Evolutionary conservation across 129 eudicot genomes (phyloP).

Genomic region (Flaveria brownii): DNA sequence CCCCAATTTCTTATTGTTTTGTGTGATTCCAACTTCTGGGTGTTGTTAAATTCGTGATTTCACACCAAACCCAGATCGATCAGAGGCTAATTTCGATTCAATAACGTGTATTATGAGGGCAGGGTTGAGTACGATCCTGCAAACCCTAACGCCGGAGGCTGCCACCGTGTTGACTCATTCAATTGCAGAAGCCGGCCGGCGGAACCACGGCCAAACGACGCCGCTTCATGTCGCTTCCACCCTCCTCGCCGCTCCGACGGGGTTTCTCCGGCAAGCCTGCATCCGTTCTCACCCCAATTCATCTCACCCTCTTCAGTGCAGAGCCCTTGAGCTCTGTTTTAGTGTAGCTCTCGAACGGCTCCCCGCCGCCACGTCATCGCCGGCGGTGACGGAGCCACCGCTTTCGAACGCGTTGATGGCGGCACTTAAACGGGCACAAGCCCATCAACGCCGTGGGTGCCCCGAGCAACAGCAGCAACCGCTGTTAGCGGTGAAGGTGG

Average conservation of each 20-base stretch:
- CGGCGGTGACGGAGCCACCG: conserved; percentile 61
- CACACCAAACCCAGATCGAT: conserved; percentile 25
- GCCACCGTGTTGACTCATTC: conserved; percentile 72
- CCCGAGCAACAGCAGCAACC: conserved; percentile 97
- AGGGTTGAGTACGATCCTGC: conserved; percentile 82
- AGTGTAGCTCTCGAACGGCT: conserved; percentile 86
- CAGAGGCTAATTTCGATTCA: background rate
- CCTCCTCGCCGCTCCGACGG: conserved; percentile 70
- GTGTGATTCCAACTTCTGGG: conserved; percentile 19
- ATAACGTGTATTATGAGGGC: conserved; percentile 54
- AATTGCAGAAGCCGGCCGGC: conserved; percentile 76
- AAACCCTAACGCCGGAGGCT: conserved; percentile 87
- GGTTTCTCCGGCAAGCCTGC: conserved; percentile 85
- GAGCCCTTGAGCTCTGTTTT: conserved; percentile 90
- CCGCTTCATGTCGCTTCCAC: conserved; percentile 98
- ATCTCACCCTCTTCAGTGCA: conserved; percentile 87
- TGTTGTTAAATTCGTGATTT: conserved; percentile 8
- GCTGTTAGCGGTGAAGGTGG: conserved; percentile 81
- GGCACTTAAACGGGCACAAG: conserved; percentile 78
- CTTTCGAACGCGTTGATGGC: conserved; percentile 92
- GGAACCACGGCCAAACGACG: conserved; percentile 95
- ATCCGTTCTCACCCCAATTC: conserved; percentile 88
- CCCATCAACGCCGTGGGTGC: conserved; percentile 82
- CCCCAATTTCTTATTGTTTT: background rate
- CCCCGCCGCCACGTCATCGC: conserved; percentile 50